These are phyloP conservation scores for Funneliformis mosseae DNA, from an alignment of 192 early-diverging fungal genomes.

Conservation along the genomic window DNA sequence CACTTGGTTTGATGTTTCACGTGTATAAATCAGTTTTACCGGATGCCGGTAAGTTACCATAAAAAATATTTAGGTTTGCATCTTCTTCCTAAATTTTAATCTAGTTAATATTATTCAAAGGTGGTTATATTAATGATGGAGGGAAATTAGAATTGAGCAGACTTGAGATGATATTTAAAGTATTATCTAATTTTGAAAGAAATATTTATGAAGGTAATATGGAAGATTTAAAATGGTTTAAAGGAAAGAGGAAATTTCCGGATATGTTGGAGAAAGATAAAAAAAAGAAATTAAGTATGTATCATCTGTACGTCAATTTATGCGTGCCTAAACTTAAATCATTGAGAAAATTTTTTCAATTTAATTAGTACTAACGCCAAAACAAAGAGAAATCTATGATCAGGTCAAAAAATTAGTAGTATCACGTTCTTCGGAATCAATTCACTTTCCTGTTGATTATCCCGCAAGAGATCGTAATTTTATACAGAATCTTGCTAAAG, in stretches of 20 bases:
- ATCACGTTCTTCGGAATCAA: conserved; percentile 38
- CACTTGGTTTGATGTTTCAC: conserved; percentile 68
- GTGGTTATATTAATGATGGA: conserved; percentile 88
- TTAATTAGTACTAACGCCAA: conserved; percentile 49
- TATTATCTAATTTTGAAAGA: conserved; percentile 56
- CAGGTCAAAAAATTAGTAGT: conserved; percentile 54
- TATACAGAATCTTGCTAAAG: conserved; percentile 46
- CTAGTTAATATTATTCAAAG: conserved; percentile 48
- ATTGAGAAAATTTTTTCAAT: not conserved
- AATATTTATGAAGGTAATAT: conserved; percentile 54
- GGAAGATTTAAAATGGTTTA: conserved; percentile 49
- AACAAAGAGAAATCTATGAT: conserved; percentile 52
- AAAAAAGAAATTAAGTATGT: conserved; percentile 16
- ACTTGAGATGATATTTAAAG: conserved; percentile 65
- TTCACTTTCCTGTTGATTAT: conserved; percentile 49
- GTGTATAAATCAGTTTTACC: conserved; percentile 69
- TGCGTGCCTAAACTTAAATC: not conserved
- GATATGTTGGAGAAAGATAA: conserved; percentile 19
- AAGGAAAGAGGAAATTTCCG: conserved; percentile 38
- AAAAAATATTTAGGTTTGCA: not conserved
- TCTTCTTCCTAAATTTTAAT: conserved; percentile 18
- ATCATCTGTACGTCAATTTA: not conserved
- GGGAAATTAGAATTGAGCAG: conserved; percentile 67
- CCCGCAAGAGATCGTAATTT: conserved; percentile 54
- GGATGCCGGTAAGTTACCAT: conserved; percentile 15